Evolutionary conservation across 305 asterid genomes (phyloP), one percentile per base, ranked within the genome.

Genomic region (Petunia hybrid): DNA sequence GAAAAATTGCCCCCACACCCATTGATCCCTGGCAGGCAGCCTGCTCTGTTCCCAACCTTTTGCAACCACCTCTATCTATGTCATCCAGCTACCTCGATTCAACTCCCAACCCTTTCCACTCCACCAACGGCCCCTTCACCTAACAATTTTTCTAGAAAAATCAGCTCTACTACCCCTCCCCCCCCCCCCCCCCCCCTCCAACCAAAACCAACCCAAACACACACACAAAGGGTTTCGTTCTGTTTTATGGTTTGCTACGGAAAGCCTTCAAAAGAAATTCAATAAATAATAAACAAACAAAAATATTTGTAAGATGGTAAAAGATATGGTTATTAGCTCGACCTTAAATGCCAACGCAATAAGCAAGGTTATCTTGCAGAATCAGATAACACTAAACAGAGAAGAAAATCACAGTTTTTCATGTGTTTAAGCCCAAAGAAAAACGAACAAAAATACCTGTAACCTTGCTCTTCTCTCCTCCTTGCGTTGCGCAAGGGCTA

Each of bases 401-500:
- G 35, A 71, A 13, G 2, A 73, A 56, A 36, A 35, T 39, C 82
- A 45, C 36, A 59, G 8, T 70, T 43, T 36, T 22, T 59, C 48
- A 79, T 64, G 4, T 80, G 43, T 80, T 10, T 8, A 46, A 45
- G 61, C 16, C 61, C 31, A 31, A 65, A 62, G 48, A 39, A 78
- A 73, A 4, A 71, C 8, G 59, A 64, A 74, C 31, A 10, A 14
- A 66, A 67, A 39, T 85, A 92, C 97, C 97, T 92, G 91, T 62
- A 92, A 85, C 45, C 87, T 86, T 55, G 95, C 97, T 84, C 91
- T 85, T 81, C 97, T 91, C 81, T 92, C 97, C 84, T 92, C 95
- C 82, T 92, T 92, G 87, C 95, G 86, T 77, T 92, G 92, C 77
- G 97, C 97, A 88, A 84, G 89, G 45, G 97, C 95, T 77, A 92